Evolutionary conservation across 768 basidiomycete genomes (phyloP).

Genomic region (Hypholoma sublateritium): DNA sequence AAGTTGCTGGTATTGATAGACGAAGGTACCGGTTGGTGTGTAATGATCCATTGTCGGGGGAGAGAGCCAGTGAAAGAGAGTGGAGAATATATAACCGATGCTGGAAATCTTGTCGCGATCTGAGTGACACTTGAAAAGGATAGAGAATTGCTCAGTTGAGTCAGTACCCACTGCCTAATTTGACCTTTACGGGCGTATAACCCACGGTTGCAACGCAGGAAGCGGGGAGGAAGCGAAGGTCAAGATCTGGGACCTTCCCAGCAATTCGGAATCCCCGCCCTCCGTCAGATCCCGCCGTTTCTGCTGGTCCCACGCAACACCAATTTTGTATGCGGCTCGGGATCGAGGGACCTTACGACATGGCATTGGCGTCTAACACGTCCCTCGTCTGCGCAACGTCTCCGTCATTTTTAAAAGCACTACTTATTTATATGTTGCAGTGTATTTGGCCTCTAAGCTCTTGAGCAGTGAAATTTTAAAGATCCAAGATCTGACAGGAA

Average conservation of each 20-base stretch:
- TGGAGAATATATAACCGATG: neutral
- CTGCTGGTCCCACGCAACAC: neutral
- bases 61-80: neutral
- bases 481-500: neutral
- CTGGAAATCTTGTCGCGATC: neutral
- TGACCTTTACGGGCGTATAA: constrained; percentile 7
- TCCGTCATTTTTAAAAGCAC: neutral
- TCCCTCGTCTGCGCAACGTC: neutral
- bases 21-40: neutral
- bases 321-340: too few relatives aligned
- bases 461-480: neutral
- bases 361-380: neutral
- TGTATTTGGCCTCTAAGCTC: neutral
- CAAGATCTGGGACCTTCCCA: constrained; percentile 9
- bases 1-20: neutral
- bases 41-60: neutral
- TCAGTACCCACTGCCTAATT: constrained; percentile 7
- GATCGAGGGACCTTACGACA: neutral
- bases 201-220: constrained; percentile 37
- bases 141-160: constrained; percentile 14
- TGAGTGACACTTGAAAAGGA: constrained; percentile 14
- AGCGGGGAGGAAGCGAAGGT: constrained; percentile 28
- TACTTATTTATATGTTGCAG: neutral
- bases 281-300: neutral
- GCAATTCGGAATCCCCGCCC: constrained; percentile 2